Evolutionary conservation across 2,329 filamentous ascomycete species (phyloP), one percentile per base, ranked within the genome.

Genomic region (Fusarium solani-melongenae): DNA sequence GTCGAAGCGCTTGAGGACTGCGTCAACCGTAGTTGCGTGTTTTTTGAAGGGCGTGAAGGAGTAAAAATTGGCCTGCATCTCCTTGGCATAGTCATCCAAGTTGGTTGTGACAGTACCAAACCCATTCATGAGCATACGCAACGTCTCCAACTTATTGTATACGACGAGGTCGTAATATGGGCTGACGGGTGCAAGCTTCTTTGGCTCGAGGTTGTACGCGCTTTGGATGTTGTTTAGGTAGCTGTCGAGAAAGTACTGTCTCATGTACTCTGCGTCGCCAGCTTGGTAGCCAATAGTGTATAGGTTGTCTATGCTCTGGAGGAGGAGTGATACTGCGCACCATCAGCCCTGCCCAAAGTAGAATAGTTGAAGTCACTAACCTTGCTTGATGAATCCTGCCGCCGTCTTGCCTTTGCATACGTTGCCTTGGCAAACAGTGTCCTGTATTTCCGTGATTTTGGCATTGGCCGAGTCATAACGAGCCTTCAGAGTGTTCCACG

Each of bases 341-440:
- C 6, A 27, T 69, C 20, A 71, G 41, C 8, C 3, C 15, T 1
- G 6, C 27, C n/a, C n/a, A 14, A 6, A 2, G 9, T 9, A 11
- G 1, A 0, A 34, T 2, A 10, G 15, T 6, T 3, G 4, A 3
- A 1, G 6, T 8, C 1, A 57, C 62, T 8, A 0, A 70, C 72
- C 59, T n/a, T 74, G 67, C 2, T 59, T 74, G 27, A 74, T 49
- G 22, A 64, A 69, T 9, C 58, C 39, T 3, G 68, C 57, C 41
- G 72, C 69, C 4, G 63, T 68, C 38, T 72, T 75, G 1, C 72
- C 69, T 3, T 62, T 66, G 58, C 72, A 74, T 8, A 61, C 63
- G 3, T 39, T 67, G 12, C 70, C 67, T 29, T 56, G 22, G n/a
- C 72, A 74, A 0, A 55, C 41, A 5, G n/a, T 72, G 12, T 67